A percentile compares a stretch with the other conserved stretches of the same genome.
Conservation (phyloP, 2,329 filamentous ascomycete species). For the Aureobasidium sp. region DNA sequence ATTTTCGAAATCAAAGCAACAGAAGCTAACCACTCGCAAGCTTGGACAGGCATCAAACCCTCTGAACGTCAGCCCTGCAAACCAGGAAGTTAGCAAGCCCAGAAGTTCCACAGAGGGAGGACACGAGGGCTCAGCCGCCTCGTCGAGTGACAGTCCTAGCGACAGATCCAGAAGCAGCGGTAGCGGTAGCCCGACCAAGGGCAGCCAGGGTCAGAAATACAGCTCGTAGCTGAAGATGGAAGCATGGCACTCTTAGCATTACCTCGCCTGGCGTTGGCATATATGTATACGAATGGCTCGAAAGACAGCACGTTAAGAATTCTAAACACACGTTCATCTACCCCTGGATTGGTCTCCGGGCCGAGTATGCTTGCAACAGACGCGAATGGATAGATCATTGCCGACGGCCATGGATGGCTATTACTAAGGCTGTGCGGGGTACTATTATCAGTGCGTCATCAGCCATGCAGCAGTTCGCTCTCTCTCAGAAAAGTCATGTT, state of each 20-base stretch:
- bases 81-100: constrained; percentile 49
- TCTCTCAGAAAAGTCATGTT: neutral
- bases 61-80: constrained; percentile 55
- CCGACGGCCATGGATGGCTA: neutral
- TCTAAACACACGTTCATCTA: neutral
- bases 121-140: constrained; percentile 31
- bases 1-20: constrained; percentile 17
- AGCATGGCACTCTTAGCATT: neutral
- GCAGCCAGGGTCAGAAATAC: constrained; percentile 11
- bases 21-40: constrained; percentile 8
- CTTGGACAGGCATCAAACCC: constrained; percentile 34
- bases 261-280: neutral
- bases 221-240: neutral
- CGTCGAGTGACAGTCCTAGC: constrained; percentile 33
- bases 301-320: neutral
- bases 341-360: neutral
- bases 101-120: constrained; percentile 38
- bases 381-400: neutral
- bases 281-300: neutral
- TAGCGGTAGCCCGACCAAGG: constrained; percentile 15
- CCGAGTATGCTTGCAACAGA: neutral
- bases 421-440: constrained; percentile 12
- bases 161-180: constrained; percentile 28
- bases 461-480: neutral
- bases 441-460: constrained; percentile 6